Evolutionary conservation across 441 rosid genomes (phyloP).

Genomic region (Pelargonium citronellum): DNA sequence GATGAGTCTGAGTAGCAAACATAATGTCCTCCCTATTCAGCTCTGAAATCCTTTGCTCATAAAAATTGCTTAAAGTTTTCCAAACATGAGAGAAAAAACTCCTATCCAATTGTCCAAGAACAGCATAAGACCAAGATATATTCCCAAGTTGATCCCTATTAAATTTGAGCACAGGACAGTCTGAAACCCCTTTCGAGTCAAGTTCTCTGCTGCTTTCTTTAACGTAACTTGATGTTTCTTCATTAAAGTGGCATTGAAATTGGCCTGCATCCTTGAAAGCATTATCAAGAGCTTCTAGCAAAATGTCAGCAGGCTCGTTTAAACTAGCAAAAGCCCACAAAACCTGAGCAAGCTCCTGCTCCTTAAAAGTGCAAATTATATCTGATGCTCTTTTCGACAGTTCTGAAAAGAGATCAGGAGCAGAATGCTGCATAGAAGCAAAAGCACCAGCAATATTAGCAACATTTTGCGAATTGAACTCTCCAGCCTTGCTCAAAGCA

Average conservation of each 20-base stretch:
- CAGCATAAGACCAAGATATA: slow-evolving; percentile 96
- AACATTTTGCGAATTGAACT: slow-evolving; percentile 82
- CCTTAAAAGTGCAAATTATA: slow-evolving; percentile 48
- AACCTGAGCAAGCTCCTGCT: slow-evolving; percentile 81
- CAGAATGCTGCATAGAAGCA: slow-evolving; percentile 83
- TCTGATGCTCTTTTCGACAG: slow-evolving; percentile 58
- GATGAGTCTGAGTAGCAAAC: slow-evolving; percentile 87
- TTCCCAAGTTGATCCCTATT: slow-evolving; percentile 83
- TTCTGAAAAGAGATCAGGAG: slow-evolving; percentile 59
- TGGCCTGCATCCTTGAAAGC: slow-evolving; percentile 46
- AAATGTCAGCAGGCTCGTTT: slow-evolving; percentile 53
- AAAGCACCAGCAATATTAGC: slow-evolving; percentile 91
- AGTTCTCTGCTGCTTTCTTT: slow-evolving; percentile 25
- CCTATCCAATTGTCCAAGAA: slow-evolving; percentile 62
- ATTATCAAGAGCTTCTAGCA: slow-evolving; percentile 62
- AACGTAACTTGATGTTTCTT: slow-evolving; percentile 28
- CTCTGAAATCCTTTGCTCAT: slow-evolving; percentile 78
- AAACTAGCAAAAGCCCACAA: slow-evolving; percentile 92
- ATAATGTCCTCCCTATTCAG: slow-evolving; percentile 79
- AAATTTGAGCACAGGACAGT: slow-evolving; percentile 46
- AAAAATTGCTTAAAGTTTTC: slow-evolving; percentile 50
- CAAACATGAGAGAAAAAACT: slow-evolving; percentile 65
- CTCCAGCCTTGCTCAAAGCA: slow-evolving; percentile 55
- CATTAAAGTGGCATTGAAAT: slow-evolving; percentile 38
- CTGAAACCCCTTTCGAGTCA: slow-evolving; percentile 22